Evolutionary conservation across 345 rosid species (phyloP), one percentile per base, ranked within the genome.

Genomic region (Litchi chinensis): DNA sequence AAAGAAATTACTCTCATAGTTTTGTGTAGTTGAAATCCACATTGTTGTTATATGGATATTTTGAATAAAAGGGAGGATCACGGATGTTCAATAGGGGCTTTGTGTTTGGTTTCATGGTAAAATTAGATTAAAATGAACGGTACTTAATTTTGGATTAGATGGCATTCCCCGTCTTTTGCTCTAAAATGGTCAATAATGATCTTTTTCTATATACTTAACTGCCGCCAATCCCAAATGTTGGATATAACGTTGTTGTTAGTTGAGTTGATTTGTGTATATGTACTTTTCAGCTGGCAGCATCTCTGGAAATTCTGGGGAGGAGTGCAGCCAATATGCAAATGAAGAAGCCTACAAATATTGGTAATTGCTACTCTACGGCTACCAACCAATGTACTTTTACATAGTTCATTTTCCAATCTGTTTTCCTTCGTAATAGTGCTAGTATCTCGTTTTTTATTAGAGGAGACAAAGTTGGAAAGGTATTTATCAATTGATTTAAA

Each of bases 261-360:
- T 76, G n/a, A 74, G 50, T 77, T 75, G 73, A 80, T 69, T 37
- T 40, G 44, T 79, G 37, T 21, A 10, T 70, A 71, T 78, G 28
- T 70, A 84, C 63, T 75, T 81, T 86, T 88, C 89, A 95, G 98
- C 83, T 93, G 77, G 92, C 90, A 13, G 96, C 97, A 69, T 88
- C 99, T 48, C 68, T 75, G 82, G 88, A 89, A 82, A 85, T 84
- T 32, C 74, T 93, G 63, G 96, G 97, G 54, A 86, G 78, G 81
- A 92, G 93, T 73, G 99, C 98, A 41, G 90, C 95, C 3, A 83
- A 89, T 82, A 81, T 93, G 90, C 90, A 82, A 70, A 87, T 93
- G 89, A 93, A 88, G 86, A 93, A 93, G 81, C 92, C 91, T 68
- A 93, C 98, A 82, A 86, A 81, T 79, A 89, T 95, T 18, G 99